Evolutionary conservation across 2,329 filamentous ascomycete genomes (phyloP), one percentile per base, ranked within the genome.

Genomic region (Arthrobotrys entomopaga): DNA sequence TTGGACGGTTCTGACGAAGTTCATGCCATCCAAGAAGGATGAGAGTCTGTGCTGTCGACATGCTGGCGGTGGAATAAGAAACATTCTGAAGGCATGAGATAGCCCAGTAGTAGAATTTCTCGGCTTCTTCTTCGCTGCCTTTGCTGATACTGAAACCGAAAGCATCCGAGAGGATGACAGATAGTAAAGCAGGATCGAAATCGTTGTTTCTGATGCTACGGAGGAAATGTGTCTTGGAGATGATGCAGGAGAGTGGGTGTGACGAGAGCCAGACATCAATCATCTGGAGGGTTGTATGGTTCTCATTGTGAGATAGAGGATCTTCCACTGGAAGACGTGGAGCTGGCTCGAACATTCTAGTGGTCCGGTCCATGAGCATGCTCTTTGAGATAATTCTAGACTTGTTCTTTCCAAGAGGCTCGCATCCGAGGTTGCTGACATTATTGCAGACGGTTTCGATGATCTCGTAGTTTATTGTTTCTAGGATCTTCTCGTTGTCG

Each of bases 1-100:
- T 75, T 22, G 76, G 65, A 16, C 63, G 67, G 15, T 67, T 66
- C 38, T 72, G 65, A 40, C 76, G 73, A 56, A 77, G 63, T 26
- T 77, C 76, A 52, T 77, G 66, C 76, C 76, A 77, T 34, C 76
- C 76, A 34, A 77, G 76, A 1, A 77, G 61, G 40, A 72, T 61
- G 4, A 77, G 66, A 43, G 76, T 70, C 53, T 77, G 76, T 15
- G 72, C 76, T 15, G 71, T 76, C 3, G 72, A 72, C 72, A 77
- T 67, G 16, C 29, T 65, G 24, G 54, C 58, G 19, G 61, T 76
- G 13, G 65, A 60, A 42, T 70, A 75, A 16, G 71, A 70, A 34
- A 59, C 42, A 16, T 65, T 69, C 20, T 73, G 72, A 3, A 77
- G 66, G 20, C 66, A 65, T 10, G 65, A 42, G 20, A 76, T 70